Conservation (phyloP, 768 basidiomycete genomes). For the Tricholomella constricta region DNA sequence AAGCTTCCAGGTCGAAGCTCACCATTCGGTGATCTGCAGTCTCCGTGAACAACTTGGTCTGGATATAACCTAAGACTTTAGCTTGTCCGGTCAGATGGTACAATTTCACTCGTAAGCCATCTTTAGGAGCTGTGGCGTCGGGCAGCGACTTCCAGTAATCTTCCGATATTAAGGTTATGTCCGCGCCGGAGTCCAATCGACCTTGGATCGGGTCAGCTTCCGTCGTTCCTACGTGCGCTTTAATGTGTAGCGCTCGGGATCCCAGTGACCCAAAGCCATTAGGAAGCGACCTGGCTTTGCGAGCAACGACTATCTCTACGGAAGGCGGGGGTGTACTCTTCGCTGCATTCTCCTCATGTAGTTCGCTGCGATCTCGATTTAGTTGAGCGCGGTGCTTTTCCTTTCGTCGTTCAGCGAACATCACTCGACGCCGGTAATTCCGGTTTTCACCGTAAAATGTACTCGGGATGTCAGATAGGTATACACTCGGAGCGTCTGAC, state of each 20-base stretch:
- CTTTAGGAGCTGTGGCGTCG: constrained; percentile 4
- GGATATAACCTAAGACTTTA: not conserved
- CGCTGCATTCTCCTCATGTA: not conserved
- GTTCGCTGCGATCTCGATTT: no score
- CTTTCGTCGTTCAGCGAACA: not conserved
- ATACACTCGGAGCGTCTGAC: no score
- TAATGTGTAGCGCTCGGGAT: not conserved
- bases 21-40: constrained; percentile 11
- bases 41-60: not conserved
- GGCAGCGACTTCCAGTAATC: constrained; percentile 10
- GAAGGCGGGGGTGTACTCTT: not conserved
- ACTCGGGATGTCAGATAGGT: no score
- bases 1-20: constrained; percentile 27
- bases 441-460: no score
- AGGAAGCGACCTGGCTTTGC: not conserved
- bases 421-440: not conserved
- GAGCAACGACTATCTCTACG: not conserved
- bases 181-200: not conserved
- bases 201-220: not conserved
- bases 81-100: not conserved
- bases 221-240: constrained; percentile 3
- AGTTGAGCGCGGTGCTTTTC: no score
- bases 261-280: not conserved
- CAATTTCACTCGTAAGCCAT: constrained; percentile 18
- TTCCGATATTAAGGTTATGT: no score